Base-by-base conservation (phyloP, 1,284 basidiomycete species). In the Melampsora larici-populina region DNA sequence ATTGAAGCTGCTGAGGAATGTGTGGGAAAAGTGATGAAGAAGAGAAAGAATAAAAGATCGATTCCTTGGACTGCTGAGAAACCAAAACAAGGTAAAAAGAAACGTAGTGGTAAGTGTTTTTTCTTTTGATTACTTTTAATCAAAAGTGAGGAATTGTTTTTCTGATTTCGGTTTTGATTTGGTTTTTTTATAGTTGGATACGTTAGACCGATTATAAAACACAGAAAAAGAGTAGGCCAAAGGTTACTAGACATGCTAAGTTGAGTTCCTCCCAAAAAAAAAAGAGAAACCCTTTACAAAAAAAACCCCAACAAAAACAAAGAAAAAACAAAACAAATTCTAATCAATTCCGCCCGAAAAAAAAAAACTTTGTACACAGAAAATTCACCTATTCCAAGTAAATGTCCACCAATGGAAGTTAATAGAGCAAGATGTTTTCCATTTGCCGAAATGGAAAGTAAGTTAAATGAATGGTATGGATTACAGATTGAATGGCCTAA, bases 161-260 rank as follows among this genome's bases (percentile, higher is more conserved):
- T 63, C 29, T 31, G 21, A 17, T 33, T 63, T 26, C n/a, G n/a
- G n/a, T 63, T 26, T 63, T 26, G 18, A 21, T 2, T 3, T 3
- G 21, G 21, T 63, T 63, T 66, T 31, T 65, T 36, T 18, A 2
- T 63, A 74, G 72, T 24, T 51, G 72, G 72, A 40, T 74, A 74
- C 40, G 63, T 74, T 33, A 48, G 72, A 64, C 72, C 72, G 18
- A 74, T 74, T n/a, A 74, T 74, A 24, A 65, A 51, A 11, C 62
- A 74, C 26, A 62, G 72, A 7, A 74, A 74, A 36, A 36, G 72
- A 13, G 72, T 74, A 11, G 72, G 72, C 3, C 62, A 74, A 31
- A 62, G 72, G 26, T 55, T 74, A 33, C 33, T 74, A 49, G 72
- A 74, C 29, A 74, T 74, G 72, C 63, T 74, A n/a, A 66, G 72